Evolutionary conservation across 2,329 filamentous ascomycete genomes (phyloP), one percentile per base, ranked within the genome.

Genomic region (Myriosclerotinia duriaeana): DNA sequence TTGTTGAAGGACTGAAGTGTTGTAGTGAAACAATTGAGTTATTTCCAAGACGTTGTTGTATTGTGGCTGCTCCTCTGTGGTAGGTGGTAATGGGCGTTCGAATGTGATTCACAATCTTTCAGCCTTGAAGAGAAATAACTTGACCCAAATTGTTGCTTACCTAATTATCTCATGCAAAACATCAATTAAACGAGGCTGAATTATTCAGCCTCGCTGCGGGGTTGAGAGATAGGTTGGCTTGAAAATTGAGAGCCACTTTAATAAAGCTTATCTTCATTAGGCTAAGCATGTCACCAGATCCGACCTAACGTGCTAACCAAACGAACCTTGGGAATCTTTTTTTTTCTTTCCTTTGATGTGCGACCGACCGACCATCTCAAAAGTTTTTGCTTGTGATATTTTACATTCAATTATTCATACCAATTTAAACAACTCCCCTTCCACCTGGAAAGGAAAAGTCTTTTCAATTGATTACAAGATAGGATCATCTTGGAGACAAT

Each of bases 61-160:
- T 50, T 56, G 54, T 48, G 20, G 60, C 50, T 17, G 60, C 50
- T 26, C 12, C n/a, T 30, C 26, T 53, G 30, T 36, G 52, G 30
- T 36, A 22, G 44, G 44, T 46, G 34, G 52, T 44, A 56, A 56
- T 36, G 14, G 26, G 20, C 56, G 26, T 59, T 59, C 36, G n/a
- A 36, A 50, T 65, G 40, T 34, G 55, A 36, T 20, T 54, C 36
- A 40, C 48, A 53, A 56, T 40, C 61, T 62, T 65, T 50, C 65
- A 68, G 64, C 67, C 67, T 68, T 50, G 67, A 55, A 50, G 59
- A 67, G 64, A 54, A 61, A 53, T 17, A 61, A 42, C 5, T 34
- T 34, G 17, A 26, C 26, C 26, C 7, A 46, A 46, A 2, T 20
- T 20, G 20, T 46, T 46, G 44, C 44, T 53, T 61, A 56, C 22